These are phyloP conservation scores for Aspergillus neoniger DNA, from an alignment of 2,329 filamentous ascomycete genomes.

Conservation along the genomic window DNA sequence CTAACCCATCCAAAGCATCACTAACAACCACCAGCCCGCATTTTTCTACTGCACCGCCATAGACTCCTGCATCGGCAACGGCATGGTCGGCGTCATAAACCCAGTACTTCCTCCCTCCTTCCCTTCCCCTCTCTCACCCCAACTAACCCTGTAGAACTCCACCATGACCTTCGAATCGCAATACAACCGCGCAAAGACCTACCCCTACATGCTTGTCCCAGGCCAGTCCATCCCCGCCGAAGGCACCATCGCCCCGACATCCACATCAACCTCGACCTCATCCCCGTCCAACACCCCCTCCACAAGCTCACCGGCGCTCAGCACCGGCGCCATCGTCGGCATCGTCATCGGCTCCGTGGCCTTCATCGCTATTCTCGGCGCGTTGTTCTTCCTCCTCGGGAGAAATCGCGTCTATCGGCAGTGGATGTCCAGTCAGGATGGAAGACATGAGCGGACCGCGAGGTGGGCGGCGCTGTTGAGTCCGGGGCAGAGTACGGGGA, in stretches of 20 bases:
- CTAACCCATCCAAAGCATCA: neutral
- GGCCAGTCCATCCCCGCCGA: constrained; percentile 59
- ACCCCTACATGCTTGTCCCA: constrained; percentile 58
- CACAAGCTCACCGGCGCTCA: constrained; percentile 27
- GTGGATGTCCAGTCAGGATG: constrained; percentile 39
- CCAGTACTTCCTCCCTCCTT: constrained; percentile 48
- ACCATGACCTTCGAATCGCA: constrained; percentile 54
- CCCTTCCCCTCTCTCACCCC: neutral
- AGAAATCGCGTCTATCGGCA: constrained; percentile 38
- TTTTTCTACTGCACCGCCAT: constrained; percentile 72
- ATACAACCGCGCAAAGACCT: constrained; percentile 49
- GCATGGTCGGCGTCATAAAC: constrained; percentile 78
- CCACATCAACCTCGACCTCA: constrained; percentile 12
- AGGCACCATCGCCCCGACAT: constrained; percentile 25
- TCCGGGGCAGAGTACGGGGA: constrained; percentile 2
- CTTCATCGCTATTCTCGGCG: constrained; percentile 51
- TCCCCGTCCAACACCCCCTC: constrained; percentile 12
- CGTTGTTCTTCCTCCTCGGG: constrained; percentile 39
- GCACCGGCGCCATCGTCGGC: constrained; percentile 59
- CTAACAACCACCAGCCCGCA: constrained; percentile 48
- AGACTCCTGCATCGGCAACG: constrained; percentile 63
- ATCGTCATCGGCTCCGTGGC: constrained; percentile 58
- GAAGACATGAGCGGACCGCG: constrained; percentile 33
- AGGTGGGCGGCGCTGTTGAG: constrained; percentile 33
- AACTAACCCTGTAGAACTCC: constrained; percentile 38